Base-by-base conservation (phyloP, 1,139 yeast species). In the Suhomyces anneliseae region DNA sequence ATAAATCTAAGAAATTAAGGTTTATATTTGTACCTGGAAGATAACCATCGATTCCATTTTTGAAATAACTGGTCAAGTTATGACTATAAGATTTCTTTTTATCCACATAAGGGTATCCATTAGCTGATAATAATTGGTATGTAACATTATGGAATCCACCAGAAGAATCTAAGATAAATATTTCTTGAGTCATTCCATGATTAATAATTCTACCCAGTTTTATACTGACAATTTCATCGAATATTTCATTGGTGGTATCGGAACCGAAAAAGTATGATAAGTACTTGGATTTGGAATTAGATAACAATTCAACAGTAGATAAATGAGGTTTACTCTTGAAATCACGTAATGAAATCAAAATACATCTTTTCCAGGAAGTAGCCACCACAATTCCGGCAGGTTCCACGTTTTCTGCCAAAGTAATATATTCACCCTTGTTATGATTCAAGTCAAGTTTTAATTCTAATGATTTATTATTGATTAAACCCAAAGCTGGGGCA, bases 361-460 rank as follows among this genome's bases (percentile, higher is more conserved):
- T 64, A 41, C 86, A 80, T 51, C 95, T 70, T 36, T 89, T 90
- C 57, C 80, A 73, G 6, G 90, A 81, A 0, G 97, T 89, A 6
- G 90, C 80, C 9, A 87, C 63, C 1, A 85, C 72, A 7, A 90
- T 69, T 1, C 96, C 96, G 3, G 87, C 83, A 0, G 95, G 93
- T 54, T 87, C 92, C 12, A 85, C 76, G 52, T 80, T 81, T 50
- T 82, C 80, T 2, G 85, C 79, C 39, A 75, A 61, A 1, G 83
- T 79, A 27, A 89, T 72, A 42, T 66, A 65, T 59, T 88, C 95
- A 29, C 80, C 78, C 40, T 72, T 74, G 8, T 66, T 59, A 12
- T 55, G 41, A 42, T 63, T 63, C 14, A 84, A 61, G 5, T 69
- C 70, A 29, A 82, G 52, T 7, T 56, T 53, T n/a, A 69, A 55